A percentile compares a stretch with the other conserved stretches of the same genome.
Conservation (phyloP, 306 rosid genomes). For the Glycine tomentella region DNA sequence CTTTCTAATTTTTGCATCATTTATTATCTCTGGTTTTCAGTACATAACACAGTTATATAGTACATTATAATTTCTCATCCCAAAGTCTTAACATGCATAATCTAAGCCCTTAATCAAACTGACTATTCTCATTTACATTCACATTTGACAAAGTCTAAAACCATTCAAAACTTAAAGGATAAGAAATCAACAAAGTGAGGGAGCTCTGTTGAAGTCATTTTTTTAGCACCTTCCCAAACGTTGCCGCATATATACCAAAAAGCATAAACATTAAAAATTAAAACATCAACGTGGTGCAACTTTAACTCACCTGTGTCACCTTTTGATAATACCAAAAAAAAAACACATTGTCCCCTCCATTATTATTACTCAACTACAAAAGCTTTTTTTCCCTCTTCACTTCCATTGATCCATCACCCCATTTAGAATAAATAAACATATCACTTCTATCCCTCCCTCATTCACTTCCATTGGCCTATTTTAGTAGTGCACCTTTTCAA, state of each 20-base stretch:
- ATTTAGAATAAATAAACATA: slow-evolving; percentile 42
- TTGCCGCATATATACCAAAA: slow-evolving; percentile 47
- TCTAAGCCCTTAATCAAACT: slow-evolving; percentile 42
- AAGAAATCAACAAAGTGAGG: slow-evolving; percentile 43
- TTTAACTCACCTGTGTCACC: slow-evolving; percentile 52
- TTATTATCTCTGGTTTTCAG: too few species aligned
- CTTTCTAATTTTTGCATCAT: too few species aligned
- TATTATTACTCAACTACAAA: slow-evolving; percentile 63
- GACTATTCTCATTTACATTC: neutral
- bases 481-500: slow-evolving; percentile 6
- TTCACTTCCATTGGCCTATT: slow-evolving; percentile 29
- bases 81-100: neutral
- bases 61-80: too few species aligned
- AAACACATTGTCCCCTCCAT: slow-evolving; percentile 51
- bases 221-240: slow-evolving; percentile 45
- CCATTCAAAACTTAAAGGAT: slow-evolving; percentile 44
- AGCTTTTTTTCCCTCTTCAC: slow-evolving; percentile 57
- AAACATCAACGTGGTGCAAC: slow-evolving; percentile 50
- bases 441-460: slow-evolving; percentile 37
- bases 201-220: slow-evolving; percentile 25
- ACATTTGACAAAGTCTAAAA: slow-evolving; percentile 39
- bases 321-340: slow-evolving; percentile 58
- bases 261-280: slow-evolving; percentile 59
- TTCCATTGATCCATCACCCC: slow-evolving; percentile 44
- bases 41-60: too few species aligned